Base-by-base conservation (phyloP, 73 alveolate genomes). In the Symbiodinium pilosum region DNA sequence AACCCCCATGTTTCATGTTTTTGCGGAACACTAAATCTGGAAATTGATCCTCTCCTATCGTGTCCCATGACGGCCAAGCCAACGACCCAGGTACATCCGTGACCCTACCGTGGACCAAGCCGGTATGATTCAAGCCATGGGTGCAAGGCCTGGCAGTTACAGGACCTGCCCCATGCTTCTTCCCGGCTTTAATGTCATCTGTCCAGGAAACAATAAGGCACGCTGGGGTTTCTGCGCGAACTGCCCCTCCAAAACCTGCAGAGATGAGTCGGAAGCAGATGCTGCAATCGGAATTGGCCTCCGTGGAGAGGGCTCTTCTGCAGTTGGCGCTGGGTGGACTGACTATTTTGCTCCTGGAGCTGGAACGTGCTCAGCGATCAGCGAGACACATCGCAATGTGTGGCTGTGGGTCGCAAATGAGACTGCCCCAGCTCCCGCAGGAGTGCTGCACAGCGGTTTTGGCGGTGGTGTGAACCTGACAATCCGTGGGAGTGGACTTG, bases 291-390 rank as follows among this genome's bases (percentile, higher is more conserved):
- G 98, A 68, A 92, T 92, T n/a, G 98, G 98, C 41, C 56, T 92
- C 47, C 39, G 43, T 6, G 98, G 91, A 0, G 54, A 71, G 28
- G 16, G 64, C 52, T 69, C 92, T 1, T 8, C 52, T 9, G 64
- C 84, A 18, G 98, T 92, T 30, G 98, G 98, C n/a, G 98, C 98
- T 3, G 98, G 98, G n/a, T 92, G 98, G 98, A 92, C 98, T 41
- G 56, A 34, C 44, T 44, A 43, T 91, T 92, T 92, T 26, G 98
- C 98, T 54, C 32, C 83, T 2, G 98, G 98, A 3, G 92, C 81
- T 24, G 98, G 91, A 18, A 43, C 98, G 24, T 92, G 92, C 69
- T 43, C 83, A 2, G 52, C 59, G 64, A 24, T 59, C 68, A 92
- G 88, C 32, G 83, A 71, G 44, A 71, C 84, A 9, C 43, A 43